Conservation (phyloP, 345 rosid genomes). For the Clausena lansium region DNA sequence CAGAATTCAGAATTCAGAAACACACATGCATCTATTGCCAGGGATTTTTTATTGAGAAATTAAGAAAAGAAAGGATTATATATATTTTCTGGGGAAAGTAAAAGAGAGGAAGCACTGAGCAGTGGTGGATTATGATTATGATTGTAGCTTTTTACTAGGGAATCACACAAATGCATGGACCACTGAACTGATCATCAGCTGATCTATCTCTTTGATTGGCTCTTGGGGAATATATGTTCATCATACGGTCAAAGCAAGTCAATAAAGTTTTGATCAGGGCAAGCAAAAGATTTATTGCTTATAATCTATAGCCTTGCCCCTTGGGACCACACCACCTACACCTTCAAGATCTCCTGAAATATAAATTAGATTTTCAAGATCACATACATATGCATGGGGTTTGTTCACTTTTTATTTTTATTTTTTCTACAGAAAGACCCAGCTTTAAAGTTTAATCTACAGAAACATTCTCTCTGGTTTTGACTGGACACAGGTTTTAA, state of each 20-base stretch:
- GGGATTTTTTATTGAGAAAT: slow-evolving; percentile 14
- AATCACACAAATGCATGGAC: slow-evolving; percentile 24
- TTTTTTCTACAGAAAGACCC: not conserved
- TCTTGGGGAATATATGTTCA: slow-evolving; percentile 23
- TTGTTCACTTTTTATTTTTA: not conserved
- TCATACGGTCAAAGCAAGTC: slow-evolving; percentile 38
- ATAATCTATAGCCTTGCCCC: no score
- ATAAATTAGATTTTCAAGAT: slow-evolving; percentile 9
- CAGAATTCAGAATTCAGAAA: not conserved
- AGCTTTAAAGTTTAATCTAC: not conserved
- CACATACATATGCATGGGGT: no score
- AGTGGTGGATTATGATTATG: slow-evolving; percentile 24
- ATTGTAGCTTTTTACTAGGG: slow-evolving; percentile 29
- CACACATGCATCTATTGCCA: slow-evolving; percentile 5
- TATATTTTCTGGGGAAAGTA: slow-evolving; percentile 31
- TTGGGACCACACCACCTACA: not conserved
- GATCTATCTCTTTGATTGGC: slow-evolving; percentile 27
- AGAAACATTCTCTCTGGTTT: slow-evolving; percentile 32
- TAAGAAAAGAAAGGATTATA: not conserved
- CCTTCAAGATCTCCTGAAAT: slow-evolving; percentile 29
- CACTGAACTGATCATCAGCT: slow-evolving; percentile 8
- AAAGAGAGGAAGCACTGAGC: slow-evolving; percentile 10
- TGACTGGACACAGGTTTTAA: not conserved
- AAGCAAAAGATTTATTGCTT: no score
- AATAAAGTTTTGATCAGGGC: slow-evolving; percentile 14